These are phyloP conservation scores for Pleurotus pulmonarius DNA, from an alignment of 768 basidiomycete species.

Conservation along the genomic window DNA sequence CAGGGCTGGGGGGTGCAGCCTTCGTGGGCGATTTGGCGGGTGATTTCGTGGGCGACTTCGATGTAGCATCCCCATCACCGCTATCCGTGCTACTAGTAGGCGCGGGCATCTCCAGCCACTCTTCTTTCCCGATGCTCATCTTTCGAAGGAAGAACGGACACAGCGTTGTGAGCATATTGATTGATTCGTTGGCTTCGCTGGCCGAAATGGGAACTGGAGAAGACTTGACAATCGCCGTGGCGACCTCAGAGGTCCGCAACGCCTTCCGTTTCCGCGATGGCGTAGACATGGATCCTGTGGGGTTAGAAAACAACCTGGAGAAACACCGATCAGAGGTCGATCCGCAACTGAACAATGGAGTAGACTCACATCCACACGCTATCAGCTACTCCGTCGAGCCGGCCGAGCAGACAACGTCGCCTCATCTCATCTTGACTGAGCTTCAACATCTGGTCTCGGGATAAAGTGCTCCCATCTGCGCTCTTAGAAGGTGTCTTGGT, in stretches of 20 bases:
- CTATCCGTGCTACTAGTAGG: slow-evolving; percentile 20
- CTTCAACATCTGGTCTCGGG: slow-evolving; percentile 65
- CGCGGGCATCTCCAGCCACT: slow-evolving; percentile 64
- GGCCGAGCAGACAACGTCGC: slow-evolving; percentile 70
- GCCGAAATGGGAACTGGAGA: slow-evolving; percentile 76
- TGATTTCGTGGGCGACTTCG: slow-evolving; percentile 35
- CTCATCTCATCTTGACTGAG: slow-evolving; percentile 77
- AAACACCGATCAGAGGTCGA: slow-evolving; percentile 1
- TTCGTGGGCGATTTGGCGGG: slow-evolving; percentile 8
- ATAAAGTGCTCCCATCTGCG: slow-evolving; percentile 42
- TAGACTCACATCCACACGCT: slow-evolving; percentile 78
- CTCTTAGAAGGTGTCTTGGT: slow-evolving; percentile 59
- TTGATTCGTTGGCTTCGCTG: slow-evolving; percentile 74
- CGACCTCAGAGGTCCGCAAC: slow-evolving; percentile 64
- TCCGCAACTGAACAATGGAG: not conserved
- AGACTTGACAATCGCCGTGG: slow-evolving; percentile 69
- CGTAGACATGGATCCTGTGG: slow-evolving; percentile 46
- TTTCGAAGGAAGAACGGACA: slow-evolving; percentile 80
- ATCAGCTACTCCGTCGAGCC: slow-evolving; percentile 79
- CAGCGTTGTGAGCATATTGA: slow-evolving; percentile 58
- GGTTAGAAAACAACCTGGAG: slow-evolving; percentile 69
- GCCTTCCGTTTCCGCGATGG: slow-evolving; percentile 68
- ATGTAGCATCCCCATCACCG: slow-evolving; percentile 15
- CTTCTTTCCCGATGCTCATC: slow-evolving; percentile 55
- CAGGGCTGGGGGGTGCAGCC: slow-evolving; percentile 44